Evolutionary conservation across 805 yeast species (phyloP).

Genomic region (Pichia kluyveri): DNA sequence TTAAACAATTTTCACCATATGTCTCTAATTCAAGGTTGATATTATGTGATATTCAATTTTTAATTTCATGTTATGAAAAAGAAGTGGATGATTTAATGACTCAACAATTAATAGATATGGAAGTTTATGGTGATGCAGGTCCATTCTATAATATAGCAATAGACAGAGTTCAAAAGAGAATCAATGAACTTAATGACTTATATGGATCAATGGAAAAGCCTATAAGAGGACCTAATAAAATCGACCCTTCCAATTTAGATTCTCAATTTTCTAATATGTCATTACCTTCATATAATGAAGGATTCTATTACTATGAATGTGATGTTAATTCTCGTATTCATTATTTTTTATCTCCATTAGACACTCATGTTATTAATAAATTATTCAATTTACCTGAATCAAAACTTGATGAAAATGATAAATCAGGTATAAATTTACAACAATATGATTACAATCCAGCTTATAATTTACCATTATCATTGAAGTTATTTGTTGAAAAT

Average conservation of each 20-base stretch:
- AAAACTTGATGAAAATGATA: neutral
- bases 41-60: slow-evolving; percentile 51
- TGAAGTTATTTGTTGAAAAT: slow-evolving; percentile 52
- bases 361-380: slow-evolving; percentile 52
- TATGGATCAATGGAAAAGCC: slow-evolving; percentile 21
- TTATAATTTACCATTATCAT: slow-evolving; percentile 55
- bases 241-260: slow-evolving; percentile 8
- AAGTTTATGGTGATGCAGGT: slow-evolving; percentile 52
- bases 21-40: slow-evolving; percentile 56
- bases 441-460: slow-evolving; percentile 24
- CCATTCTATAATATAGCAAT: slow-evolving; percentile 47
- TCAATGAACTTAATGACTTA: slow-evolving; percentile 33
- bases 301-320: slow-evolving; percentile 64
- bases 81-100: slow-evolving; percentile 49
- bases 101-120: slow-evolving; percentile 48
- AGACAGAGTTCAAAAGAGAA: slow-evolving; percentile 39
- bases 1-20: slow-evolving; percentile 19
- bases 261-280: neutral
- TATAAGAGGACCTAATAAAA: slow-evolving; percentile 21
- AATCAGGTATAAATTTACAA: neutral
- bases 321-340: slow-evolving; percentile 58
- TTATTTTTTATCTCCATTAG: slow-evolving; percentile 70
- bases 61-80: slow-evolving; percentile 41
- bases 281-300: slow-evolving; percentile 26
- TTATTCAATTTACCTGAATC: slow-evolving; percentile 2